These are phyloP conservation scores for Cryphonectria parasitica DNA, from an alignment of 2,329 filamentous ascomycete genomes.

Conservation along the genomic window DNA sequence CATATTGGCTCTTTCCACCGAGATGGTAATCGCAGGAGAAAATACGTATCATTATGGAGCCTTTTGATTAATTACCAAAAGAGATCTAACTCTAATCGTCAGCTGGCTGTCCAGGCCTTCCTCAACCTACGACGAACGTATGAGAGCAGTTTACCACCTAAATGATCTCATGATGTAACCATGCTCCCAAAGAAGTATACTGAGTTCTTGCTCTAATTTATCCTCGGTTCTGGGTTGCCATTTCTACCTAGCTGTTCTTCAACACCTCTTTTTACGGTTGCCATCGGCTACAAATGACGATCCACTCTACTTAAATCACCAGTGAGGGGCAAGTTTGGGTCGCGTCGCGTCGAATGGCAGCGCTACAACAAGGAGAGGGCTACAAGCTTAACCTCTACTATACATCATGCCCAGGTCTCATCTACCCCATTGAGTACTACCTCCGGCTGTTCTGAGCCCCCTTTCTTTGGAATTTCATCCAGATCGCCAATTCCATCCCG, in stretches of 20 bases:
- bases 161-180: not conserved
- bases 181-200: not conserved
- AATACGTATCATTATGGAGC: not conserved
- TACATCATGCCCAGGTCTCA: not conserved
- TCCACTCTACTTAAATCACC: not conserved
- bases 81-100: not conserved
- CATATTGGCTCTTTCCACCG: not conserved
- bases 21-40: not conserved
- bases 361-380: not conserved
- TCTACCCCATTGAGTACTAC: not conserved
- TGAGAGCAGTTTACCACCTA: not conserved
- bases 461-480: not conserved
- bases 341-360: not conserved
- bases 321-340: slow-evolving; percentile 6
- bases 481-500: not conserved
- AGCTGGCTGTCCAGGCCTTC: not conserved
- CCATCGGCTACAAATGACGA: not conserved
- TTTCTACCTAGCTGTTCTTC: not conserved
- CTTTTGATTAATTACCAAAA: not conserved
- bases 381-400: not conserved
- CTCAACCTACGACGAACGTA: not conserved
- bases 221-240: not conserved
- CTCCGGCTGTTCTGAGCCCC: not conserved
- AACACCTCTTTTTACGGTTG: not conserved
- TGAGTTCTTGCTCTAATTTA: not conserved